Base-by-base conservation (phyloP, 2,329 filamentous ascomycete genomes). In the Diaporthe longicolla region DNA sequence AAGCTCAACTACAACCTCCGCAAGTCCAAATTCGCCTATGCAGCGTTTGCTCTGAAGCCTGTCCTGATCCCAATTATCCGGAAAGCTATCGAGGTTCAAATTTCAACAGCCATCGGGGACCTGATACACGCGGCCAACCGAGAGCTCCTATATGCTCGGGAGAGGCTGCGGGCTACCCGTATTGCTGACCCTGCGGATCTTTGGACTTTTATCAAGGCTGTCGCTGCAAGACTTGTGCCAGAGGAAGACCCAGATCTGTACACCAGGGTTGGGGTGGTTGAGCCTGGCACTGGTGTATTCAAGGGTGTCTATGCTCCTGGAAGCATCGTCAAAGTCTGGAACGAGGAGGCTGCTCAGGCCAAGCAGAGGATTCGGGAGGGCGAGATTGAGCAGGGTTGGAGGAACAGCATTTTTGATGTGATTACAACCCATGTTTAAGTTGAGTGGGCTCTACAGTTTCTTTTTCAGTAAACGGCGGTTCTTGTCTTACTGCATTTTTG, bases 311-410 rank as follows among this genome's bases (percentile, higher is more conserved):
- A 98, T 84, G 93, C 96, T 0, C 96, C 96, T 0, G 95, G 95
- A 0, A 98, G 95, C 82, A 85, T 98, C 35, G 93, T 97, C 69
- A 95, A 94, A 84, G 83, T 97, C n/a, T 98, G 95, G 94, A 90
- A 96, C 77, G 92, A 95, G 77, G 93, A 97, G 83, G 95, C 91
- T 0, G 84, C 86, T 29, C 86, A 88, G 75, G 95, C 94, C 0
- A 88, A 87, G 26, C 93, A 97, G 82, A 88, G 91, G 54, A 90
- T 97, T 50, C 91, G 95, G 77, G 93, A 96, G 77, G 92, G 91
- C 79, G 89, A 92, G 72, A 86, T 86, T 61, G 91, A 89, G 21
- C 32, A 68, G 19, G 93, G 93, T 0, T 98, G 95, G 95, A 89
- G 93, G 78, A 98, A 97, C 82, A 91, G 91, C 59, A 92, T 97